Evolutionary conservation across 202 grass and related monocot species (phyloP), one percentile per base, ranked within the genome.

Genomic region (Musa balbisiana): DNA sequence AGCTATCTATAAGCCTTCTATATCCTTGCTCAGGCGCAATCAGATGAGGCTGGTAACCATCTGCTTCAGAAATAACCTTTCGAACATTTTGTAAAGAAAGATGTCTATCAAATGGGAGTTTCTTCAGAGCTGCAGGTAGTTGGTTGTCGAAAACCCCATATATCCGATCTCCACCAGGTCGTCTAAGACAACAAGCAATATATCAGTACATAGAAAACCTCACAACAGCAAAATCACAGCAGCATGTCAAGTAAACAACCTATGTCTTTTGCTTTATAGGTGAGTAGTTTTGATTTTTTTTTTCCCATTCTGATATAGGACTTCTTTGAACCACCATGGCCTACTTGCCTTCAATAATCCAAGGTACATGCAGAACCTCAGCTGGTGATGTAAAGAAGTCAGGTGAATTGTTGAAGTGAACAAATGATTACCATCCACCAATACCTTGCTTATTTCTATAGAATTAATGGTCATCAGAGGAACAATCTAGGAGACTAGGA

Each of bases 91-190:
- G 91, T 85, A 90, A 49, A 16, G 95, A 95, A 76, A 99, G 85
- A 78, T 99, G 95, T 49, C 86, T 89, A 76, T 99, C 95, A 74
- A 95, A 92, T 71, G 91, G 95, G 85, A 95, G 95, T 52, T 94
- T 99, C 77, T 99, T 95, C 81, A 99, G 71, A 71, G 95, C 95
- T 78, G 81, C 85, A 52, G 91, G 95, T 76, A 99, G 80, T 59
- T 98, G 95, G 76, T 98, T 83, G 79, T 98, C 95, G 80, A 99
- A 99, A n/a, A 99, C 95, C 17, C 95, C 95, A 92, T 99, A 99
- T 82, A 99, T 99, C 26, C 92, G 84, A 78, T 99, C 95, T 75
- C 95, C 95, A 85, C 95, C 95, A 56, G 95, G 95, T 12, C 95
- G 91, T 53, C 95, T 99, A 85, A 62, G 62, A 80, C 73, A 80